Base-by-base conservation (phyloP, 106 monocot species). In the Triglochin maritima region DNA sequence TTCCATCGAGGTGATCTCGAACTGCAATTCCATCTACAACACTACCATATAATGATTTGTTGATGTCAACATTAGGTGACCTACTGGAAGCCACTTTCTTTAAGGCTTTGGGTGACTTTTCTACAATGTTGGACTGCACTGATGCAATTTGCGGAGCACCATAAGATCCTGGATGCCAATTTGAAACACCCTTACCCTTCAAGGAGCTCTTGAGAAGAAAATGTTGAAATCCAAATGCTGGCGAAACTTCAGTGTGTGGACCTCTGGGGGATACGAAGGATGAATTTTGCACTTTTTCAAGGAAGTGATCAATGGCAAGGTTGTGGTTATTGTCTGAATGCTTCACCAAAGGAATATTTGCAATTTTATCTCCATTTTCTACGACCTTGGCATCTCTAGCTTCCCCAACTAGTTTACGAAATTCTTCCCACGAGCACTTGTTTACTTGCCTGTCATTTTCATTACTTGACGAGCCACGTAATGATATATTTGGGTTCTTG, bases 121-220 rank as follows among this genome's bases (percentile, higher is more conserved):
- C 60, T 67, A 66, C 63, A 65, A 56, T 50, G 70, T 65, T 65
- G 56, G 17, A 60, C 17, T 63, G 63, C 6, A 50, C 17, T 29
- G 29, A 29, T 3, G 14, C 66, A 66, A 4, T 47, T 8, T 16
- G 63, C 12, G 50, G 62, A 9, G 8, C 44, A 66, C 74, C 70
- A 54, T 56, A 15, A 16, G 46, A 9, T 56, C 55, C 66, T 66
- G 78, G 72, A 59, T 77, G 79, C 73, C 52, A 70, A 52, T 71
- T 66, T 44, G 74, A 77, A 44, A 86, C 65, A 9, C 76, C 83
- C 63, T 96, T 96, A 53, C 83, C 88, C 50, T 89, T 86, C 61
- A 76, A 71, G 5, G 69, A 57, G 67, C 13, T 78, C 29, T 69
- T 88, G 14, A 76, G 47, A 2, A 81, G 0, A 72, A 79, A 72